These are phyloP conservation scores for Eimeria praecox DNA, from an alignment of 169 alveolate genomes.

Conservation along the genomic window DNA sequence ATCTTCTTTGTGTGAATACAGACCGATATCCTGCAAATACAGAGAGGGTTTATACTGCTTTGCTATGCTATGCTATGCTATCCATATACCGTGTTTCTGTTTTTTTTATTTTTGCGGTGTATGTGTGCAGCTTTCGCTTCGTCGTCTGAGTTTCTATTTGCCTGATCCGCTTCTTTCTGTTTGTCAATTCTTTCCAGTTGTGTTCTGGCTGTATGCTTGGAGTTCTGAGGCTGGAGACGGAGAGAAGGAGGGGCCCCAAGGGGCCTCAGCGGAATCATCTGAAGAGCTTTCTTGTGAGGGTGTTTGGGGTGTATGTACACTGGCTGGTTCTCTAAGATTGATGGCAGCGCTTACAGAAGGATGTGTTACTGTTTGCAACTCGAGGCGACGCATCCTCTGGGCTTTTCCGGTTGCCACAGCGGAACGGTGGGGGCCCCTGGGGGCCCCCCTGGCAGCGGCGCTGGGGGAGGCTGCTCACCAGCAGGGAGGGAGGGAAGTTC, in stretches of 20 bases:
- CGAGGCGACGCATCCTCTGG: constrained; percentile 16
- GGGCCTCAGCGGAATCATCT: neutral
- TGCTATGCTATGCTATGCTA: no score
- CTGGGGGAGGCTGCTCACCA: neutral
- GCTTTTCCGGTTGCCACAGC: neutral
- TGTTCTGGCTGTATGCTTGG: neutral
- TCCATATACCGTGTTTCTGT: neutral
- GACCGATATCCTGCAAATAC: no score
- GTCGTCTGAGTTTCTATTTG: neutral
- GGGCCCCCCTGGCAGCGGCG: neutral
- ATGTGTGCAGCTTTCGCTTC: neutral
- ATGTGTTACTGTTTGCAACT: neutral
- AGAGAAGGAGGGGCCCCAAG: neutral
- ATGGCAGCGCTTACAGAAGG: neutral
- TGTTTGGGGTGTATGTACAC: neutral
- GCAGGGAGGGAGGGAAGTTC: neutral
- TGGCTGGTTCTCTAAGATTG: neutral
- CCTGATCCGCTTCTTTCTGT: neutral
- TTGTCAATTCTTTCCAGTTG: neutral
- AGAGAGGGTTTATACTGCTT: no score
- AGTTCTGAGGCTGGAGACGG: neutral
- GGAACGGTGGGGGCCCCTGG: constrained; percentile 29
- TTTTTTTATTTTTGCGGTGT: neutral
- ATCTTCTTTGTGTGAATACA: no score
- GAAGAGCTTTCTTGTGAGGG: neutral